Evolutionary conservation across 345 rosid species (phyloP), one percentile per base, ranked within the genome.

Genomic region (Rhizophora apiculata): DNA sequence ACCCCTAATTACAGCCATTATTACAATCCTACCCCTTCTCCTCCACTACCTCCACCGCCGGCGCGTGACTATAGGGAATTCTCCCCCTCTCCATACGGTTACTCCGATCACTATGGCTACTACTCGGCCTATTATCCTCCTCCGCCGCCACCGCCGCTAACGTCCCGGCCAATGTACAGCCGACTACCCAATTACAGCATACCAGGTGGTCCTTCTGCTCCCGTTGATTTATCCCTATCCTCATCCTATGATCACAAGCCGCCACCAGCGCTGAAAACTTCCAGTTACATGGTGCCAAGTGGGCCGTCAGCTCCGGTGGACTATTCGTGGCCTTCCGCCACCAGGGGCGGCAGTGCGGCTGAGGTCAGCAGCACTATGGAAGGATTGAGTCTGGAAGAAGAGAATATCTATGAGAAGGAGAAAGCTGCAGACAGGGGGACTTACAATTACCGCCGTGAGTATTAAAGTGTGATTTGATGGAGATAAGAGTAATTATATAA

Each of bases 291-390:
- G 5, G 71, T 56, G 48, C 85, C 84, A 7, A 70, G 77, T 65
- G 84, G 81, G 2, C 88, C 88, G 6, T 84, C 88, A 0, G 86
- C 88, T 51, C 90, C 90, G 0, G 85, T 84, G 1, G 90, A 86
- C 77, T 81, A 77, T 76, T 76, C 88, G 31, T 79, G 81, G 22
- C 49, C 49, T 43, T 13, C 19, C 78, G 67, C 72, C 81, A 83
- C 71, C 85, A 79, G 68, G 80, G 78, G 67, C 75, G 78, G 66
- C 78, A 65, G 67, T 32, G 53, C 18, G 62, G 29, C 60, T 20
- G 68, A 53, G 37, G n/a, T 62, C 6, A 63, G 39, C 29, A 31
- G 68, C 16, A 16, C 67, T 52, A 36, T 70, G 55, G 82, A 78
- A 9, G 85, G 82, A 9, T 52, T 86, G 72, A 84, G 54, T 76